A percentile compares a stretch with the other conserved stretches of the same genome.
These are phyloP conservation scores for Ganoderma meredithae DNA, from an alignment of 1,284 basidiomycete genomes.

Conservation along the genomic window DNA sequence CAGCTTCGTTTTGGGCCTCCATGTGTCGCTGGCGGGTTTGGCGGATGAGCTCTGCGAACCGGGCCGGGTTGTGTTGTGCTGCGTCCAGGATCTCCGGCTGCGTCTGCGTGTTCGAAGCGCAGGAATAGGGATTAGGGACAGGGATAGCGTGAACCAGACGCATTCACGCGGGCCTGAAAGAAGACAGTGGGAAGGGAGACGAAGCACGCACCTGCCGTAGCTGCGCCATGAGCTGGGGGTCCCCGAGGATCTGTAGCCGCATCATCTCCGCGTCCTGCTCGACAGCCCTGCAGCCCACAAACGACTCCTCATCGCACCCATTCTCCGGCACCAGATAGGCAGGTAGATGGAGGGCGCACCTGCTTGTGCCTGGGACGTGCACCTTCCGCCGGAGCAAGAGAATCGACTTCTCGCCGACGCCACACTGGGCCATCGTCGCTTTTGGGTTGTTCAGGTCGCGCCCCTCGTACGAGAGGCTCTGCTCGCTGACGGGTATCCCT, in stretches of 20 bases:
- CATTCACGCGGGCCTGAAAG: not conserved
- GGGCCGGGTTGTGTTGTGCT: slow-evolving; percentile 68
- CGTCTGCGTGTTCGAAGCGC: slow-evolving; percentile 48
- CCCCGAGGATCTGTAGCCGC: slow-evolving; percentile 86
- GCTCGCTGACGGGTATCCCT: slow-evolving; percentile 71
- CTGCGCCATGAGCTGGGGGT: slow-evolving; percentile 82
- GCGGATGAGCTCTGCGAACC: slow-evolving; percentile 79
- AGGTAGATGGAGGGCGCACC: slow-evolving; percentile 50
- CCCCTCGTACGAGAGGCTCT: slow-evolving; percentile 72
- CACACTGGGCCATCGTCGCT: slow-evolving; percentile 70
- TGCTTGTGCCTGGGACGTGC: slow-evolving; percentile 65
- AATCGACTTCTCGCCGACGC: slow-evolving; percentile 69
- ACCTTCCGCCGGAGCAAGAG: slow-evolving; percentile 72
- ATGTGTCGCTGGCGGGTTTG: slow-evolving; percentile 66
- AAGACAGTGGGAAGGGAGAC: slow-evolving; percentile 5
- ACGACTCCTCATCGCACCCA: not conserved
- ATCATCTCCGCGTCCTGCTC: slow-evolving; percentile 90
- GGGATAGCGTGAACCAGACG: not conserved
- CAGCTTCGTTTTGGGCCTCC: slow-evolving; percentile 55
- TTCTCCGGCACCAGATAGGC: too few relatives aligned
- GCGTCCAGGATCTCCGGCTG: slow-evolving; percentile 85
- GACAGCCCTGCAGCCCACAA: slow-evolving; percentile 51
- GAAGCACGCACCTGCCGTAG: slow-evolving; percentile 64
- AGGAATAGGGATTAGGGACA: not conserved
- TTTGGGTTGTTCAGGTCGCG: slow-evolving; percentile 69